Conservation (phyloP, 352 stramenopile genomes). For the Peronosclerospora sorghi region DNA sequence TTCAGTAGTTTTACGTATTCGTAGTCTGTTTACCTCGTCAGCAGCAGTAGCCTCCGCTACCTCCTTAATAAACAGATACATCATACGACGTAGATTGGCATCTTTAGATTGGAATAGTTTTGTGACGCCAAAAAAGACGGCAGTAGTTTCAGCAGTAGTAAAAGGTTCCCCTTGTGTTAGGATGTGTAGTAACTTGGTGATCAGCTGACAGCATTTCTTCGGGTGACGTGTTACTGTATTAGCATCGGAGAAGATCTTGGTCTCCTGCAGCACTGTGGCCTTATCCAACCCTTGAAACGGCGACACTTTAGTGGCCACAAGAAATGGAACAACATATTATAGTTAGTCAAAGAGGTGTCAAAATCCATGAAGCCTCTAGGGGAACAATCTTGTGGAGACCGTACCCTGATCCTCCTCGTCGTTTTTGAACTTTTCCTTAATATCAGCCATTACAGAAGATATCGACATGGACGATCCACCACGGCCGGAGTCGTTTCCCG, state of each 20-base stretch:
- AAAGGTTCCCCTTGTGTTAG: constrained; percentile 96
- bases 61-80: constrained; percentile 99
- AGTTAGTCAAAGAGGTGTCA: no score
- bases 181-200: constrained; percentile 98
- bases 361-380: neutral
- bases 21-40: constrained; percentile 36
- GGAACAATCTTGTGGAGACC: constrained; percentile 3
- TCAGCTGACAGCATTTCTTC: constrained; percentile 97
- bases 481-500: constrained; percentile 28
- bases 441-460: constrained; percentile 88
- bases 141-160: constrained; percentile 90
- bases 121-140: constrained; percentile 99
- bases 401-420: constrained; percentile 90
- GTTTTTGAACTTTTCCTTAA: constrained; percentile 99
- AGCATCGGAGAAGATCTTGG: constrained; percentile 97
- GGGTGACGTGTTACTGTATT: constrained; percentile 94
- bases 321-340: no score
- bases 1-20: neutral
- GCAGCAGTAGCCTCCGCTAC: constrained; percentile 88
- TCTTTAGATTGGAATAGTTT: constrained; percentile 99
- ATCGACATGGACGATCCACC: constrained; percentile 33
- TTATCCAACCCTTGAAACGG: constrained; percentile 94
- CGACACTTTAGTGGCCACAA: constrained; percentile 42
- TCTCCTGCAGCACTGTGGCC: constrained; percentile 94
- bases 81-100: constrained; percentile 95